phyloP scores from a whole-genome alignment of 495 filamentous ascomycete species.

The Penicillium pancosmium region DNA sequence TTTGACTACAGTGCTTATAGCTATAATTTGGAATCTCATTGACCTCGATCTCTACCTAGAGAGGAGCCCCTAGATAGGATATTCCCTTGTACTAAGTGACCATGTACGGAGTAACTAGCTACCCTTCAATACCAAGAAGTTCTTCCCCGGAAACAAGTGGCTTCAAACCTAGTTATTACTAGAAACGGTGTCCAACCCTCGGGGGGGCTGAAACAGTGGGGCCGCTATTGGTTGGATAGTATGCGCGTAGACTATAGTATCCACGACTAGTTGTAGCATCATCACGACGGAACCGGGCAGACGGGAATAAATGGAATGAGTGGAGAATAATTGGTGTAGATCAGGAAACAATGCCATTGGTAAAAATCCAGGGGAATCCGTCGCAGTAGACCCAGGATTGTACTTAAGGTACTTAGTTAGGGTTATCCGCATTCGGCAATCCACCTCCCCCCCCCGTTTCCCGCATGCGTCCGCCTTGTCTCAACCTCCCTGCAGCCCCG shows the following conservation, averaged over 20 bases:
- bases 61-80: no score
- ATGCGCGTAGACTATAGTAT: slow-evolving; percentile 1
- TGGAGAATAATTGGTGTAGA: background rate
- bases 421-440: slow-evolving; percentile 17
- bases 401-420: background rate
- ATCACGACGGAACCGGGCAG: slow-evolving; percentile 1
- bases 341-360: slow-evolving; percentile 2
- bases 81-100: no score
- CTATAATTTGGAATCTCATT: background rate
- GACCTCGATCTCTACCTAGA: no score
- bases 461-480: slow-evolving; percentile 30
- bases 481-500: slow-evolving; percentile 28
- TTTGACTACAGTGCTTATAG: slow-evolving; percentile 9
- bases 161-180: no score
- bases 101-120: no score
- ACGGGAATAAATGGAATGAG: background rate
- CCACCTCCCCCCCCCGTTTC: slow-evolving; percentile 12
- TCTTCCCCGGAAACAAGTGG: no score
- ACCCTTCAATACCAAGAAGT: no score
- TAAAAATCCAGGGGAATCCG: background rate
- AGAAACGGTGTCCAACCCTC: no score
- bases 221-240: slow-evolving; percentile 18
- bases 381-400: no score
- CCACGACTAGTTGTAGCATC: background rate
- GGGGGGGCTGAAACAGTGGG: slow-evolving; percentile 28